phyloP scores from a whole-genome alignment of 345 rosid genomes.

The Reutealis trisperma region DNA sequence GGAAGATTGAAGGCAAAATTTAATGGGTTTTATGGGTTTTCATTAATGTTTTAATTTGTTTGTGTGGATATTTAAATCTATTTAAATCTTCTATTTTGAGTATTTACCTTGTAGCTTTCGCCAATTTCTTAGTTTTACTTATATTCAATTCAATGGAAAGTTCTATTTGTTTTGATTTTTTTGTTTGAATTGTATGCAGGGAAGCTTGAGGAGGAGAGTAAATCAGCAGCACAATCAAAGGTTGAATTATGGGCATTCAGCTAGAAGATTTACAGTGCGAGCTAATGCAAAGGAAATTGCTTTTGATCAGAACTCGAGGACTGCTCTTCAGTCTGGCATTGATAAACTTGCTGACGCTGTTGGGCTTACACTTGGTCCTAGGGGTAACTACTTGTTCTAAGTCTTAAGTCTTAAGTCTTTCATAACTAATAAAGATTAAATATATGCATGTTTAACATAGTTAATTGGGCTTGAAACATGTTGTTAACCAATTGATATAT shows the following conservation, averaged over 20 bases:
- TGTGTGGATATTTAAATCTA: neutral
- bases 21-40: neutral
- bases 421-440: neutral
- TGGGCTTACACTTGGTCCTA: conserved; percentile 94
- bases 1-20: neutral
- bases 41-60: neutral
- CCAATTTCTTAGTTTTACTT: neutral
- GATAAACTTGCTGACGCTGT: conserved; percentile 97
- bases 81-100: neutral
- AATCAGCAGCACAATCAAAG: conserved; percentile 52
- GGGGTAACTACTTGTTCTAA: conserved; percentile 56
- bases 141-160: neutral
- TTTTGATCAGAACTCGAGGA: conserved; percentile 79
- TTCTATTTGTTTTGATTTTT: neutral
- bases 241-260: conserved; percentile 49
- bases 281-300: conserved; percentile 87
- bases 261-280: conserved; percentile 62
- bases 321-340: conserved; percentile 85
- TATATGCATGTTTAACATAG: neutral
- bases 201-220: conserved; percentile 42
- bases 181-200: conserved; percentile 8
- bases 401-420: neutral
- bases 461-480: neutral
- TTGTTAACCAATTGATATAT: neutral
- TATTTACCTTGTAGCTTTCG: neutral